Percentiles rank a stretch among this genome's conserved stretches.
Conservation (phyloP, 768 basidiomycete species). For the Tremella fuciformis region DNA sequence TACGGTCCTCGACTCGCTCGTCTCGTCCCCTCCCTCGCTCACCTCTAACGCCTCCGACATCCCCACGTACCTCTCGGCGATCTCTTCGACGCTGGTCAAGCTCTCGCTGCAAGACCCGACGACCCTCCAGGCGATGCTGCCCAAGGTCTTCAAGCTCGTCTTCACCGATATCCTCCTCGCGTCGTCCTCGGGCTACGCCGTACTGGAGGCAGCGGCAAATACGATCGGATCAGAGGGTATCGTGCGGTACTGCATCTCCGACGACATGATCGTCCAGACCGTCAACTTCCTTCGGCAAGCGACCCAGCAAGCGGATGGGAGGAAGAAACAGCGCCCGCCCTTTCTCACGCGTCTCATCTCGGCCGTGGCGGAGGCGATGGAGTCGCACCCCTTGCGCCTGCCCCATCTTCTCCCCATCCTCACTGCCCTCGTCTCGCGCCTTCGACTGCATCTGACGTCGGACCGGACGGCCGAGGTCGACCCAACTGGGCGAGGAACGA, state of each 20-base stretch:
- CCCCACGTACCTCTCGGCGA: conserved; percentile 47
- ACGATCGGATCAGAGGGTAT: conserved; percentile 49
- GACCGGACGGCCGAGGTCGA: conserved; percentile 34
- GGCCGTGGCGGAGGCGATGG: conserved; percentile 66
- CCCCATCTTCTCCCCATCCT: conserved; percentile 74
- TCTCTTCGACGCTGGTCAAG: conserved; percentile 48
- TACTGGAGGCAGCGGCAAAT: conserved; percentile 43
- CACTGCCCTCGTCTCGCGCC: conserved; percentile 64
- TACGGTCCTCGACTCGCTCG: conserved; percentile 49
- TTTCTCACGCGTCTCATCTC: conserved; percentile 64
- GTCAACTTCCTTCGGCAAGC: conserved; percentile 43
- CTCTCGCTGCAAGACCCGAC: conserved; percentile 45
- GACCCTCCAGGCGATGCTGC: conserved; percentile 38
- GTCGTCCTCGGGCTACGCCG: conserved; percentile 22
- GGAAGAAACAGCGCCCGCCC: conserved; percentile 56
- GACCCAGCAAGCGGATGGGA: conserved; percentile 58
- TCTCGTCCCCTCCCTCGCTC: conserved; percentile 45
- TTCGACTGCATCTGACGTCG: conserved; percentile 57
- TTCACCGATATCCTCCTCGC: conserved; percentile 46
- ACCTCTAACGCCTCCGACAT: conserved; percentile 36
- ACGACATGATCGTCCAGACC: conserved; percentile 58
- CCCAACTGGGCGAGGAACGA: conserved; percentile 51
- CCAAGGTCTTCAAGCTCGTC: conserved; percentile 45
- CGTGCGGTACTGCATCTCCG: conserved; percentile 69
- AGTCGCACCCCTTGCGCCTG: conserved; percentile 69